Evolutionary conservation across 148 eudicot genomes (phyloP).

Genomic region (Vaccinium macrocarpon): DNA sequence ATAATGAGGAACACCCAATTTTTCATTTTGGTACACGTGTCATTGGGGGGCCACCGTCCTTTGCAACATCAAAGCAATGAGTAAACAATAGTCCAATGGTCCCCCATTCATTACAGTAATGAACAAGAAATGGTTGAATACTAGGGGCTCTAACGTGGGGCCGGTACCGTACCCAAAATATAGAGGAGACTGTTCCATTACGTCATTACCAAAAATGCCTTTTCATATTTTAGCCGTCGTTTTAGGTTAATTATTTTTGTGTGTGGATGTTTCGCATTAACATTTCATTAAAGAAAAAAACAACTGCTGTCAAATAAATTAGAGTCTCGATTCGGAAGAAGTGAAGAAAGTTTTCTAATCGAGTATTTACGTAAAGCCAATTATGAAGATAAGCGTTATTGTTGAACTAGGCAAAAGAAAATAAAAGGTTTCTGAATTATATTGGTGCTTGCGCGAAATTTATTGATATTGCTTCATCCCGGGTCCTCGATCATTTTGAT

Average conservation of each 20-base stretch:
- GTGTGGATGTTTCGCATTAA: background rate
- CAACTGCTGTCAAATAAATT: no score
- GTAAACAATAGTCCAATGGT: background rate
- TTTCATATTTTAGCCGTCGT: background rate
- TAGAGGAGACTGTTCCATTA: conserved; percentile 9
- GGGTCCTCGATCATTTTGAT: no score
- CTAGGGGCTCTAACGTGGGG: background rate
- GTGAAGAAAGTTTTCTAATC: no score
- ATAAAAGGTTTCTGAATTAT: no score
- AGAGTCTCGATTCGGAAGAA: no score
- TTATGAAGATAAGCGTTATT: no score
- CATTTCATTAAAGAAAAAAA: no score
- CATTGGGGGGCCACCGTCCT: background rate
- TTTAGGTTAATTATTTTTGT: background rate
- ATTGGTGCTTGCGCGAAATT: no score
- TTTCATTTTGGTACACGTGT: conserved; percentile 8
- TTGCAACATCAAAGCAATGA: conserved; percentile 9
- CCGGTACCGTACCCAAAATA: conserved; percentile 12
- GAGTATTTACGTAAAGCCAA: no score
- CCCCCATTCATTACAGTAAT: conserved; percentile 16
- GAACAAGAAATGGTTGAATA: conserved; percentile 18
- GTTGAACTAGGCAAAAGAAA: no score
- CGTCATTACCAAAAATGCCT: conserved; percentile 9
- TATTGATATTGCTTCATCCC: no score
- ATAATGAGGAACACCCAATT: conserved; percentile 13